Evolutionary conservation across 78 protist genomes (phyloP).

Genomic region (Paulinella micropora): DNA sequence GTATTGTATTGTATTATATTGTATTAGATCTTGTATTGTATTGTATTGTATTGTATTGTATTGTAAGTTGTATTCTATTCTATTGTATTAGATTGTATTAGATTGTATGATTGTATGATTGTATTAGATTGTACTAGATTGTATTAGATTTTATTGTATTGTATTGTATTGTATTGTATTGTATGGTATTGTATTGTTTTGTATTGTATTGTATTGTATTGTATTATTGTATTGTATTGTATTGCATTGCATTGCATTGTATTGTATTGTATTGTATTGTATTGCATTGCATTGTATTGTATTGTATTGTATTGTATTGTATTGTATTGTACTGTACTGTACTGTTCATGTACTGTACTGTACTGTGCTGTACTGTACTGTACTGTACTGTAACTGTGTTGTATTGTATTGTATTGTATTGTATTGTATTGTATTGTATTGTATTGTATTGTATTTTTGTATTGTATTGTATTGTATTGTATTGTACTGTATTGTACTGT

Average conservation of each 20-base stretch:
- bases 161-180: too few species aligned
- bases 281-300: background rate
- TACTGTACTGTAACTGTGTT: too few species aligned
- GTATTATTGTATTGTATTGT: too few species aligned
- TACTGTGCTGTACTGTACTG: background rate
- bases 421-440: background rate
- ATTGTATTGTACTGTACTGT: background rate
- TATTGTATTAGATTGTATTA: too few species aligned
- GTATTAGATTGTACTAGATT: too few species aligned
- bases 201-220: too few species aligned
- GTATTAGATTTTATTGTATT: too few species aligned
- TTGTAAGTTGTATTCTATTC: background rate
- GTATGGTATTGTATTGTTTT: too few species aligned
- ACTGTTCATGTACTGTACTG: background rate
- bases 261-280: background rate
- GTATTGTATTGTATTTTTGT: too few species aligned
- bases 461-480: background rate
- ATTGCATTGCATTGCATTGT: too few species aligned
- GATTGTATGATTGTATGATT: too few species aligned
- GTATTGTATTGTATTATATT: background rate
- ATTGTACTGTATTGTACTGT: background rate
- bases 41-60: too few species aligned
- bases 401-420: background rate
- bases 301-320: background rate
- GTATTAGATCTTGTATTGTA: background rate